Conservation (phyloP, 441 rosid species). For the Cnidoscolus chayamansa region DNA sequence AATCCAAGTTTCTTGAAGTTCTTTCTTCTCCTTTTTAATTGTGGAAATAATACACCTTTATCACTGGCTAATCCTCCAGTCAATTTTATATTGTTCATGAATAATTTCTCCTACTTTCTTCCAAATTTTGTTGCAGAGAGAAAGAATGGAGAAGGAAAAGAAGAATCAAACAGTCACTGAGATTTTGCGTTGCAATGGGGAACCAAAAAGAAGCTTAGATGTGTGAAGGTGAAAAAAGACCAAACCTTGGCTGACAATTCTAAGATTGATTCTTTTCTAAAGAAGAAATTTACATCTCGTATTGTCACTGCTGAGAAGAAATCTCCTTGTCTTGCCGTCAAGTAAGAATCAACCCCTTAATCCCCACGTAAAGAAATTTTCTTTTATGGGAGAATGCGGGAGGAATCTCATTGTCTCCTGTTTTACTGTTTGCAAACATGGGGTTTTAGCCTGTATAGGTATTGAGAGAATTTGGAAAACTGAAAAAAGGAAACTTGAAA, state of each 20-base stretch:
- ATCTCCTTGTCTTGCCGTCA: constrained; percentile 44
- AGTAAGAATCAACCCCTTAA: constrained; percentile 27
- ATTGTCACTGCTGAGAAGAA: constrained; percentile 43
- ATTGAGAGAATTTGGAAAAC: background rate
- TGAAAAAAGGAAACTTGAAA: background rate
- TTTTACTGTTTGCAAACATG: background rate
- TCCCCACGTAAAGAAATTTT: constrained; percentile 17
- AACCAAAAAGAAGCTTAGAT: constrained; percentile 72
- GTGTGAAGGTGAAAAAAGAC: constrained; percentile 65
- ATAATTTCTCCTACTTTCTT: background rate
- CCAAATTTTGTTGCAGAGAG: background rate
- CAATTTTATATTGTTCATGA: background rate
- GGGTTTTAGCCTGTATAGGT: background rate
- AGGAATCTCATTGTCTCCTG: background rate
- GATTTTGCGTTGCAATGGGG: constrained; percentile 90
- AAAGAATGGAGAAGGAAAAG: constrained; percentile 57
- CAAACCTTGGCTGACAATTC: constrained; percentile 40
- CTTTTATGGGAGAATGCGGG: constrained; percentile 1
- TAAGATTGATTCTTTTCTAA: constrained; percentile 42
- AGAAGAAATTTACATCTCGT: constrained; percentile 51
- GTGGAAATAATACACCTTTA: background rate
- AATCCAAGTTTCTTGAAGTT: background rate
- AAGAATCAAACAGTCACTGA: constrained; percentile 49
- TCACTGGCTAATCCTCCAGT: background rate
- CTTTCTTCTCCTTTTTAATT: background rate